phyloP scores from a whole-genome alignment of 1,284 basidiomycete genomes.

The Papiliotrema flavescens region DNA sequence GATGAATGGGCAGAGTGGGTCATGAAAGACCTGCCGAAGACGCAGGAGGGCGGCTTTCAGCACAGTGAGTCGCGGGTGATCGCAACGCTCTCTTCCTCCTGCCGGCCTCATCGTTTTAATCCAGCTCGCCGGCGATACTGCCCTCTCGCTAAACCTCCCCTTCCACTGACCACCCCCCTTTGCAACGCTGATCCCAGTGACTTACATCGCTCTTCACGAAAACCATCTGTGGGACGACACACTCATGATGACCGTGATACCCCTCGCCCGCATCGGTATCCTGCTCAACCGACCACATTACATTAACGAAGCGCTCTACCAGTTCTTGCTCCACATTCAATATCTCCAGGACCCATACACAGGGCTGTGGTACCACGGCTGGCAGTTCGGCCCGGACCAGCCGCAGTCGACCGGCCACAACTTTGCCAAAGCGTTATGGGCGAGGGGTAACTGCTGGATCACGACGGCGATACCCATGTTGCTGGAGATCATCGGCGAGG shows the following conservation, averaged over 20 bases:
- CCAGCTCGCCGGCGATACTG: too few relatives aligned
- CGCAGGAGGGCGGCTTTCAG: conserved; percentile 60
- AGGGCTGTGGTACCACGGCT: conserved; percentile 51
- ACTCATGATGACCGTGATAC: conserved; percentile 59
- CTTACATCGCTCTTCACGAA: conserved; percentile 56
- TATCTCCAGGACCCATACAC: conserved; percentile 39
- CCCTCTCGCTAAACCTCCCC: too few relatives aligned
- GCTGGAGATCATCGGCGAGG: conserved; percentile 52
- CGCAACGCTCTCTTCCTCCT: too few relatives aligned
- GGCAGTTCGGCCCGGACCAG: conserved; percentile 29
- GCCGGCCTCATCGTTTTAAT: too few relatives aligned
- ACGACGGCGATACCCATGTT: conserved; percentile 63
- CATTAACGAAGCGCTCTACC: conserved; percentile 61
- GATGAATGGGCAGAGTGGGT: conserved; percentile 66
- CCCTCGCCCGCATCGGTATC: conserved; percentile 61
- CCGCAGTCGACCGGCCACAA: conserved; percentile 26
- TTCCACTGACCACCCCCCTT: too few relatives aligned
- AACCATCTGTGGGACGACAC: conserved; percentile 67
- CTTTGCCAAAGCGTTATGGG: conserved; percentile 60
- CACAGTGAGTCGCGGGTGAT: conserved; percentile 50
- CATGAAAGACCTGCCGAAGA: conserved; percentile 58
- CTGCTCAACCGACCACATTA: conserved; percentile 58
- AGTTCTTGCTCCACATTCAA: conserved; percentile 55
- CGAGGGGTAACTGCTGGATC: conserved; percentile 63
- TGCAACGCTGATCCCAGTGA: conserved; percentile 40